Base-by-base conservation (phyloP, 495 filamentous ascomycete genomes). In the Aspergillus baeticus region DNA sequence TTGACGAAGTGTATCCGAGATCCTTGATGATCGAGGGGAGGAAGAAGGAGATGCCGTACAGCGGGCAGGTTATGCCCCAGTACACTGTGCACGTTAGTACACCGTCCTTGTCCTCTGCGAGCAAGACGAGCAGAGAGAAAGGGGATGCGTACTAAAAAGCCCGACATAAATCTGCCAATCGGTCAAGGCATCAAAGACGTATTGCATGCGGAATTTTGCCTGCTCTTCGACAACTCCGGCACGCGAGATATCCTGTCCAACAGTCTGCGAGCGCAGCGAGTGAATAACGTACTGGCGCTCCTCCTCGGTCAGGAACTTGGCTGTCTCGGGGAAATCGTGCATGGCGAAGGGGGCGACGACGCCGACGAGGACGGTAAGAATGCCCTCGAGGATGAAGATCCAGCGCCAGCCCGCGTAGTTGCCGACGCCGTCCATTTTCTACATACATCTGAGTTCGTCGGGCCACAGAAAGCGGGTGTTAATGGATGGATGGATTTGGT, bases 91-190 rank as follows among this genome's bases (percentile, higher is more conserved):
- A 13, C 18, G 17, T 54, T 45, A 46, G 39, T 5, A 34, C 10
- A n/a, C n/a, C n/a, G n/a, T n/a, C n/a, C n/a, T n/a, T n/a, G n/a
- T n/a, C n/a, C n/a, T n/a, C n/a, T n/a, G n/a, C 2, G 22, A 31
- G 43, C 23, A n/a, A 10, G 29, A 5, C 22, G 20, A 10, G 3
- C 29, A n/a, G n/a, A n/a, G 29, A 20, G 20, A 2, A 2, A 34
- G 45, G 5, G 20, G 18, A 14, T 1, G 22, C 39, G 23, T 31
- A 57, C 47, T 71, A 45, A 89, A 77, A 5, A 89, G 66, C 36
- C 81, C 86, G 13, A 85, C 68, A 70, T 83, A 90, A 48, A 92
- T 82, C 60, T 91, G 85, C 87, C 86, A 90, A 53, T 93, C 89
- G 13, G 60, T 70, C 55, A 90, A 85, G 0, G 86, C 87, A 26